Percentiles rank a stretch among this genome's conserved stretches.
These are phyloP conservation scores for Spinellus fusiger DNA, from an alignment of 192 early-diverging fungal genomes.

Conservation along the genomic window DNA sequence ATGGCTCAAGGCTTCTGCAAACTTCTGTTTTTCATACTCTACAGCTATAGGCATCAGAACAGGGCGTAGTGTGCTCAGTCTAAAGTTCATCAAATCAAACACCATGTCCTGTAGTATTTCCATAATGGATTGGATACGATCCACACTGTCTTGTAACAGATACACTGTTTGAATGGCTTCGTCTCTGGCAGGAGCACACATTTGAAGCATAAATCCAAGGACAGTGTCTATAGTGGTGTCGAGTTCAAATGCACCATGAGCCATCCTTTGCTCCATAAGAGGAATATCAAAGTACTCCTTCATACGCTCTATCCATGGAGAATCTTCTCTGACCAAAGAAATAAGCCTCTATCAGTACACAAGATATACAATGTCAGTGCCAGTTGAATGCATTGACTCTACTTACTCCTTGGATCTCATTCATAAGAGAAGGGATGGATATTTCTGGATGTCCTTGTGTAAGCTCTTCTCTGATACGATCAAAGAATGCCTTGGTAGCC, in stretches of 20 bases:
- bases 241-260: constrained; percentile 50
- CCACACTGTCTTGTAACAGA: constrained; percentile 35
- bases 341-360: constrained; percentile 46
- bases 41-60: constrained; percentile 63
- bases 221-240: constrained; percentile 39
- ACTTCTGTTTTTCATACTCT: constrained; percentile 68
- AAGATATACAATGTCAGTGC: not conserved
- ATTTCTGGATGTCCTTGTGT: constrained; percentile 34
- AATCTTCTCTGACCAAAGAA: constrained; percentile 51
- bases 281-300: constrained; percentile 60
- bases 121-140: constrained; percentile 42
- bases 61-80: constrained; percentile 60
- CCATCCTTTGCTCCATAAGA: constrained; percentile 63
- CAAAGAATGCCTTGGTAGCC: constrained; percentile 68
- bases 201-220: constrained; percentile 51
- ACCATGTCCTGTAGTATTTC: constrained; percentile 71
- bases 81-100: constrained; percentile 76
- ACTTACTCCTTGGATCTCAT: constrained; percentile 52
- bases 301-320: constrained; percentile 49
- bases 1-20: constrained; percentile 45
- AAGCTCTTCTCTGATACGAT: constrained; percentile 57
- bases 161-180: constrained; percentile 33
- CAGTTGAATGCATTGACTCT: not conserved
- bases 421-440: constrained; percentile 48
- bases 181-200: constrained; percentile 80